Evolutionary conservation across 129 eudicot species (phyloP), one percentile per base, ranked within the genome.

Genomic region (Heracleum sosnowskyi): DNA sequence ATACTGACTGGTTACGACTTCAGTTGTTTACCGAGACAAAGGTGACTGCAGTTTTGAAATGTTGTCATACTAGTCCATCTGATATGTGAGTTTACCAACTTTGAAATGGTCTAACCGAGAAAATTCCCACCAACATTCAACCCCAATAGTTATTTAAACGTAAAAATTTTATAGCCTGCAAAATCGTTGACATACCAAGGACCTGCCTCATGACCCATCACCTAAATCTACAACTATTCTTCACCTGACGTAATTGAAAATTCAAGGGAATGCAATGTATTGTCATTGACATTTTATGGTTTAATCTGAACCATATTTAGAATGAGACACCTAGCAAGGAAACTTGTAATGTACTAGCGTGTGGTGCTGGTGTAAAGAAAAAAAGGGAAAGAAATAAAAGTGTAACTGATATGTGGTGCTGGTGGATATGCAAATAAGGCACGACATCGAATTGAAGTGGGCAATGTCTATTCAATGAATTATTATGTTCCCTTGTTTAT

Each of bases 341-440:
- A 57, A n/a, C 33, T 57, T n/a, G 26, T 60, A 11, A 3, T 57
- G 64, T 24, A 57, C 64, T n/a, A 57, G n/a, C n/a, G 15, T n/a
- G 64, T 57, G 63, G 63, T 53, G 11, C 63, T 53, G 7, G 11
- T 53, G 63, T 53, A 22, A 53, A 7, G 0, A 22, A 53, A 53
- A 24, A 4, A 7, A 7, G 29, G 28, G 12, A 53, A 53, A 22
- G 2, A 53, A 47, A 2, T 22, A 47, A 47, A 47, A 16, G 22
- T 53, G 63, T 53, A 53, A 8, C 64, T 57, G 24, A 64, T 64
- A 5, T 29, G 72, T 69, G 74, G 74, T 79, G 82, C 66, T 62
- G 74, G 80, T 78, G 72, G 72, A 8, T 66, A 31, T 39, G 11
- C 40, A 31, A 70, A 36, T 45, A 28, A 22, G 64, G 46, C 60